Evolutionary conservation across 768 basidiomycete genomes (phyloP), one percentile per base, ranked within the genome.

Genomic region (Pleurotus sapidus): DNA sequence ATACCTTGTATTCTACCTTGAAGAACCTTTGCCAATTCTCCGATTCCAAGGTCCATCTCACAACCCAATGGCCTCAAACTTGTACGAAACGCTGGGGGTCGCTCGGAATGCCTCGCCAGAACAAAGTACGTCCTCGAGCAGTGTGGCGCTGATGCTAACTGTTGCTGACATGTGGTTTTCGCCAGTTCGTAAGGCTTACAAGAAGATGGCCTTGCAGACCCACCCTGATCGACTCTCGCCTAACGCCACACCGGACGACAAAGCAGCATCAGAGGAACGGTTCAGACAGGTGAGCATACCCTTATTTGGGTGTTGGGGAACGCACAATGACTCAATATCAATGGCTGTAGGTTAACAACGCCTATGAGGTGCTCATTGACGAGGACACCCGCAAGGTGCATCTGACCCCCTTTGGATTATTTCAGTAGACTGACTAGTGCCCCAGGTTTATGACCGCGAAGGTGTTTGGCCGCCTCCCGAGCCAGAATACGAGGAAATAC

Each of bases 121-220:
- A 59, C 77, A 91, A 67, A 78, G 90, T 89, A 63, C 24, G 84
- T 77, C 3, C n/a, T 20, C 14, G 34, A 55, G n/a, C 17, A 14
- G 47, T 48, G 17, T 38, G 15, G n/a, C 25, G 11, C 43, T 30
- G 25, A 24, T 27, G 14, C 24, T 27, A 20, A 15, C 34, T 43
- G 8, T 37, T 54, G 39, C 37, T 53, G 38, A 24, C 51, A 55
- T 45, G 30, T 57, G 50, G 48, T 48, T 17, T 27, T 12, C 23
- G 20, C 38, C 60, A 92, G 89, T 92, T 60, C 82, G 88, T 59
- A 89, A 81, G 63, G 90, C 90, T n/a, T 92, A 92, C 77, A 85
- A 81, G 69, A 83, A 77, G 70, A 80, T 73, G 65, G 90, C 90
- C 2, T 66, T 92, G 24, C 74, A 84, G 57, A 92, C 88, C 2